A percentile compares a stretch with the other conserved stretches of the same genome.
Conservation (phyloP, 495 filamentous ascomycete genomes). For the Tuber borchii region DNA sequence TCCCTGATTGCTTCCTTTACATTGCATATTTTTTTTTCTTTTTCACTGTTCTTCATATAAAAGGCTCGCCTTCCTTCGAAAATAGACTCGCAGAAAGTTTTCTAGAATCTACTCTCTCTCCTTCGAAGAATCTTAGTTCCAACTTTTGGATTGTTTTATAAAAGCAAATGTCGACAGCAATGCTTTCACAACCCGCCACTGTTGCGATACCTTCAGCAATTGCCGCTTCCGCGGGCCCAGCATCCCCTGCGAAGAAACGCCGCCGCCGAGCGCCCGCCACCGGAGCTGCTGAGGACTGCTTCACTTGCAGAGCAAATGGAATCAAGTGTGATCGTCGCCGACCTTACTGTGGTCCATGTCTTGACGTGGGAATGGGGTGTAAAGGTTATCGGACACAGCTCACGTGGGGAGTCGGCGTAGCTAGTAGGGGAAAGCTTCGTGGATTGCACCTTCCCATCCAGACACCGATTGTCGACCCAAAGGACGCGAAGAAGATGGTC, state of each 20-base stretch:
- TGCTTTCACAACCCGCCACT: conserved; percentile 35
- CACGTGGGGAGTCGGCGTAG: conserved; percentile 96
- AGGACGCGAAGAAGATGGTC: conserved; percentile 39
- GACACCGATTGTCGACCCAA: conserved; percentile 56
- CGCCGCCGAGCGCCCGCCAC: conserved; percentile 80
- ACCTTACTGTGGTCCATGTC: conserved; percentile 91
- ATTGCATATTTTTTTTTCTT: conserved; percentile 6
- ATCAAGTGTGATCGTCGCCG: conserved; percentile 83
- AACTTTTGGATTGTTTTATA: conserved; percentile 9
- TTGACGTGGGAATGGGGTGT: conserved; percentile 86
- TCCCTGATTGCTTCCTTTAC: conserved; percentile 32
- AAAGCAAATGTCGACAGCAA: conserved; percentile 37
- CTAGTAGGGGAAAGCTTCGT: conserved; percentile 89
- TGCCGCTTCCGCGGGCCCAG: conserved; percentile 12
- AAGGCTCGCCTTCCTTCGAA: conserved; percentile 16
- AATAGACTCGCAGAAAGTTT: conserved; percentile 24
- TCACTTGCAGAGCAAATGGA: conserved; percentile 76
- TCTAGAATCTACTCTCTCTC: conserved; percentile 17
- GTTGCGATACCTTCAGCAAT: conserved; percentile 35
- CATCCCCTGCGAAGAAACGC: conserved; percentile 54
- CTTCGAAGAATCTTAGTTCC: not conserved
- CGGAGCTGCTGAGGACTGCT: conserved; percentile 92
- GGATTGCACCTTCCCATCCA: conserved; percentile 80
- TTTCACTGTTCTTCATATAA: conserved; percentile 19
- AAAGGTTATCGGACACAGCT: conserved; percentile 95